phyloP scores from a whole-genome alignment of 2,329 filamentous ascomycete genomes.

The Onygenales sp. region DNA sequence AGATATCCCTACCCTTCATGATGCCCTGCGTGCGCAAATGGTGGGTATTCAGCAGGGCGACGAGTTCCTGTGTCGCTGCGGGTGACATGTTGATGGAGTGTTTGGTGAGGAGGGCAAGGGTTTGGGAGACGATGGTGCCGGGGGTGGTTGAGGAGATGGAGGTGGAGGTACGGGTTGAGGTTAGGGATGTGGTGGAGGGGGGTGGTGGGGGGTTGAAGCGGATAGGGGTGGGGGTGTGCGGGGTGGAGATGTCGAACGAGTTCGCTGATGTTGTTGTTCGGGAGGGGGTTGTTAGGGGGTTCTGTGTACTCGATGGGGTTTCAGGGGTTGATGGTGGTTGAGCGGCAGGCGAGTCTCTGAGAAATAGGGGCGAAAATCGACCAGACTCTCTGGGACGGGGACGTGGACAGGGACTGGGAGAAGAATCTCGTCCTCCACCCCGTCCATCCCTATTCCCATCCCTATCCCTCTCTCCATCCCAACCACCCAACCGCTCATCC shows the following conservation, averaged over 20 bases:
- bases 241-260: conserved; percentile 8
- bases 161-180: not conserved
- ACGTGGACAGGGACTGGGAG: too few species aligned
- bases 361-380: not conserved
- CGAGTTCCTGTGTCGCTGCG: conserved; percentile 25
- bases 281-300: not conserved
- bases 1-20: conserved; percentile 55
- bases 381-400: too few species aligned
- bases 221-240: conserved; percentile 10
- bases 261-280: not conserved
- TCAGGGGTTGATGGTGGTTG: not conserved
- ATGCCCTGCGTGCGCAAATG: conserved; percentile 53
- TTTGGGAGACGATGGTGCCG: conserved; percentile 17
- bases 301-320: not conserved
- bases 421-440: not conserved
- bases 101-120: conserved; percentile 25
- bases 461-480: not conserved
- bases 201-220: not conserved
- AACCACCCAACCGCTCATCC: not conserved
- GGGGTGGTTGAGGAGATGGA: conserved; percentile 12
- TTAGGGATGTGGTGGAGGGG: conserved; percentile 13
- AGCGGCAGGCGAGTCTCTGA: not conserved
- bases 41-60: conserved; percentile 43
- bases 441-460: not conserved
- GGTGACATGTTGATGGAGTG: conserved; percentile 25